Base-by-base conservation (phyloP, 1,284 basidiomycete species). In the Microbotryum saponariae region DNA sequence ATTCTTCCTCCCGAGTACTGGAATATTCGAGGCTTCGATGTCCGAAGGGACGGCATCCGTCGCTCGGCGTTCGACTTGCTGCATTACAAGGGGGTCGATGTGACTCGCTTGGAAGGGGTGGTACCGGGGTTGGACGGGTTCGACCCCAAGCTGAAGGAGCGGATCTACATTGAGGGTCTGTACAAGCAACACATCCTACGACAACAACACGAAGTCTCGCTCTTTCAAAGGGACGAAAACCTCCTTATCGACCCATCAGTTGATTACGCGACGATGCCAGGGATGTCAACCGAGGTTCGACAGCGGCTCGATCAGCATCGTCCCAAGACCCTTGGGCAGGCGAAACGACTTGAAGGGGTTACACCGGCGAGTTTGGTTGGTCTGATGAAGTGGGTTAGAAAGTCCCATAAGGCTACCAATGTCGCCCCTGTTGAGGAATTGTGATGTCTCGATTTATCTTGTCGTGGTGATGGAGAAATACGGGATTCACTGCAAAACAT, bases 311-410 rank as follows among this genome's bases (percentile, higher is more conserved):
- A 76, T 56, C 75, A 70, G 3, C 79, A 86, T 18, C 77, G 82
- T 45, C 89, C 89, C 0, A 79, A 80, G 10, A 89, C 82, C 45
- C 82, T 92, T 59, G 89, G 88, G 25, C 85, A 86, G 16, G 89
- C 85, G 20, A 89, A 89, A 73, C 78, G 89, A 42, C 89, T 91
- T 83, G 88, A 91, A 70, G 88, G 88, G 8, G 88, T 91, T 82
- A 91, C 89, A 8, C 87, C 88, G 2, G 80, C 84, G 0, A 82
- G 83, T 1, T 76, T 87, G 21, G 79, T 89, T 9, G 78, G 79
- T 50, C 73, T 91, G 31, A 76, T 90, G 61, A 81, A 81, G 66
- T 79, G 87, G 72, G 82, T 86, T 14, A 44, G 66, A 16, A 65
- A 61, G 37, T 42, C 37, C 16, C 37, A 42, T 16, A 42, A 42